Conservation (phyloP, 1,284 basidiomycete species). For the Leccinum pachyderme region DNA sequence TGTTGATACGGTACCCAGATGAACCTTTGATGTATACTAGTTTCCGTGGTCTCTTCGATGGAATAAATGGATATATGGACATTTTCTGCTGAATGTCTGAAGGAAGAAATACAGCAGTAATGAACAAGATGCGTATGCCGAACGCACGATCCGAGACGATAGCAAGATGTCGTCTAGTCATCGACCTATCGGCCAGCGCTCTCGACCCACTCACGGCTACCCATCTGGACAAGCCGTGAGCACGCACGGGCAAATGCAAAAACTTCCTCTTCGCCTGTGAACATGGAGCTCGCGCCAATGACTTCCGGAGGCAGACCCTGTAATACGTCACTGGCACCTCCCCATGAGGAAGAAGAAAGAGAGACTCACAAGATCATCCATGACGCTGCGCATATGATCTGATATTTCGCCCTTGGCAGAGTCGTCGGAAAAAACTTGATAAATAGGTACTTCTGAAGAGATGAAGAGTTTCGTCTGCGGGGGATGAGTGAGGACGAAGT, state of each 20-base stretch:
- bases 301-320: slow-evolving; percentile 77
- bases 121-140: not conserved
- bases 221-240: slow-evolving; percentile 89
- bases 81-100: not conserved
- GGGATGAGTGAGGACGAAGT: not conserved
- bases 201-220: slow-evolving; percentile 81
- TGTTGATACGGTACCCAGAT: slow-evolving; percentile 19
- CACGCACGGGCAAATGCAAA: slow-evolving; percentile 95
- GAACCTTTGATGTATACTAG: slow-evolving; percentile 30
- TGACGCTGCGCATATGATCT: slow-evolving; percentile 83
- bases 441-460: slow-evolving; percentile 88
- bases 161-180: not conserved
- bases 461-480: slow-evolving; percentile 82
- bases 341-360: not conserved
- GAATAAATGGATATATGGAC: slow-evolving; percentile 8
- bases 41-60: slow-evolving; percentile 7
- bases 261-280: slow-evolving; percentile 90
- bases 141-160: not conserved
- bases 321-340: not conserved
- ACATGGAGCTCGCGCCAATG: slow-evolving; percentile 82
- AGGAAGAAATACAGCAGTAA: not conserved
- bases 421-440: slow-evolving; percentile 82
- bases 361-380: slow-evolving; percentile 80
- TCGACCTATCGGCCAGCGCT: slow-evolving; percentile 41
- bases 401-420: slow-evolving; percentile 47